A percentile compares a stretch with the other conserved stretches of the same genome.
Evolutionary conservation across 768 basidiomycete genomes (phyloP).

Genomic region (Boletus subcaerulescens): DNA sequence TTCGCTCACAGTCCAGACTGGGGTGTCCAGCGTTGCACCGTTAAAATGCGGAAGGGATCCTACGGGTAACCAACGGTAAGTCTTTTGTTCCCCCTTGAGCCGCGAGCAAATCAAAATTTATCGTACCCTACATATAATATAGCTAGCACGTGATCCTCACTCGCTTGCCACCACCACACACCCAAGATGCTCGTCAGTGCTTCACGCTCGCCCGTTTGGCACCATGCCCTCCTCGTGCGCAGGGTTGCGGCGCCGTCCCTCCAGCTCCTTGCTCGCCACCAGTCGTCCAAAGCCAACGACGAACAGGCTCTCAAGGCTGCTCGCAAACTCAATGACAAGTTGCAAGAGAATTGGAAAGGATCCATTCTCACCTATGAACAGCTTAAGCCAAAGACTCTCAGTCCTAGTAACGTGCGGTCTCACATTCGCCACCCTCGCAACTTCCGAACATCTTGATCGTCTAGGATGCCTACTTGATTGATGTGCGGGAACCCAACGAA

Average conservation of each 20-base stretch:
- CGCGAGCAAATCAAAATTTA: neutral
- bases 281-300: conserved; percentile 33
- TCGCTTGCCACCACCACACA: neutral
- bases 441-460: conserved; percentile 9
- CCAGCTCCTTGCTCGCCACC: conserved; percentile 28
- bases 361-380: conserved; percentile 74
- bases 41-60: too few species aligned
- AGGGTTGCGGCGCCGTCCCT: conserved; percentile 7
- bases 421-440: neutral
- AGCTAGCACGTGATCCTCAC: conserved; percentile 12
- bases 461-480: conserved; percentile 72
- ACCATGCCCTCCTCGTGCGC: conserved; percentile 5
- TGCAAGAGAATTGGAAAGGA: conserved; percentile 74
- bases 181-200: conserved; percentile 23
- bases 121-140: too few species aligned
- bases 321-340: conserved; percentile 33
- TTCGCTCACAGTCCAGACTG: too few species aligned
- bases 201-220: conserved; percentile 9
- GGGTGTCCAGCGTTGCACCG: too few species aligned
- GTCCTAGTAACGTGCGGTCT: conserved; percentile 59
- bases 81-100: too few species aligned
- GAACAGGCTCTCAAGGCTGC: conserved; percentile 27
- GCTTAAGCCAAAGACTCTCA: conserved; percentile 73
- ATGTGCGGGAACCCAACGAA: conserved; percentile 93
- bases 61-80: too few species aligned